A percentile compares a stretch with the other conserved stretches of the same genome.
Conservation (phyloP, 139 green algal species). For the Micractinium sp. region DNA sequence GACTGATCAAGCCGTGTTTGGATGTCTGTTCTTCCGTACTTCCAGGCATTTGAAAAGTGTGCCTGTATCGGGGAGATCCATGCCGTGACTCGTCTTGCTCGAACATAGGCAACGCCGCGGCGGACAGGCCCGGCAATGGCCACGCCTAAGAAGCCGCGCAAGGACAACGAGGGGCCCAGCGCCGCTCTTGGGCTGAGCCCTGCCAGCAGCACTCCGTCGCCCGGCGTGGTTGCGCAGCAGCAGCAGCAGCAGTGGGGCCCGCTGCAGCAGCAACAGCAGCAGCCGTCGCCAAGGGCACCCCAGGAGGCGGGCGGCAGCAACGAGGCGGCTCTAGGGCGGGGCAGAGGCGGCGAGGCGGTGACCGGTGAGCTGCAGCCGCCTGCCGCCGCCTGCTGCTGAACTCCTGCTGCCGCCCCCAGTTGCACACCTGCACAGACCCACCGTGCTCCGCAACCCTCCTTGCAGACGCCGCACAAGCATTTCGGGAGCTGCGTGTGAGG, state of each 20-base stretch:
- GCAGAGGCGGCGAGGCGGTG: background rate
- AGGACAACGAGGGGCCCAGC: background rate
- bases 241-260: background rate
- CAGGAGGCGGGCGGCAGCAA: background rate
- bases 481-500: constrained; percentile 39
- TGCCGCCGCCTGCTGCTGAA: background rate
- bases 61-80: background rate
- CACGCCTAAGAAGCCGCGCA: constrained; percentile 1
- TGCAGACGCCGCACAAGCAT: constrained; percentile 33
- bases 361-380: background rate
- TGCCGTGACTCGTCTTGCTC: background rate
- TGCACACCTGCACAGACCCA: background rate
- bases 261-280: background rate
- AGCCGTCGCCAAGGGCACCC: background rate
- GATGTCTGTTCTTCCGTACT: too few relatives aligned
- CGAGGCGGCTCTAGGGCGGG: background rate
- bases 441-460: background rate
- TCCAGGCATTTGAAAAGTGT: background rate
- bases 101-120: background rate
- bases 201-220: background rate
- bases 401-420: background rate
- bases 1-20: too few relatives aligned
- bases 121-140: background rate
- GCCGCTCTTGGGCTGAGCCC: background rate
- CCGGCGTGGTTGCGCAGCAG: background rate